A percentile compares a stretch with the other conserved stretches of the same genome.
These are phyloP conservation scores for Verticillium dahliae DNA, from an alignment of 2,329 filamentous ascomycete genomes.

Conservation along the genomic window DNA sequence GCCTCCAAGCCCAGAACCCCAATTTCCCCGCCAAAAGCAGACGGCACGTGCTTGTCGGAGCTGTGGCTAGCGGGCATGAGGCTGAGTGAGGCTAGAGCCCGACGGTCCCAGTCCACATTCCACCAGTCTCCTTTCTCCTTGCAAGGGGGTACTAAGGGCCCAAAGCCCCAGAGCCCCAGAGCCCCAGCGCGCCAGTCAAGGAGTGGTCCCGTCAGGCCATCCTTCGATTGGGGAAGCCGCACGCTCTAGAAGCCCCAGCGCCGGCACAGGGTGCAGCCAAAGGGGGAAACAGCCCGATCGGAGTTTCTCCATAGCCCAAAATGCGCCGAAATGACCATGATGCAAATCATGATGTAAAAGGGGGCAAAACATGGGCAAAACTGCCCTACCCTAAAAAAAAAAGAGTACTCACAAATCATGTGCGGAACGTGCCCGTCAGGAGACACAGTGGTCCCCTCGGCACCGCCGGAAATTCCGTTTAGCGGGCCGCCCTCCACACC, in stretches of 20 bases:
- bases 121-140: neutral
- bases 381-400: neutral
- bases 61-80: neutral
- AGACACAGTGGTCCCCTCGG: neutral
- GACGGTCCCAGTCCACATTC: neutral
- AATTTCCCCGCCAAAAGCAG: neutral
- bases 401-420: constrained; percentile 1
- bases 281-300: neutral
- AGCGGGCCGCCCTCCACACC: neutral
- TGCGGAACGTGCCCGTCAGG: neutral
- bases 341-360: neutral
- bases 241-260: neutral
- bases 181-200: neutral
- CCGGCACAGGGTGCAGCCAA: neutral
- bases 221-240: neutral
- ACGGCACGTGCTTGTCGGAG: neutral
- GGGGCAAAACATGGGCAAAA: neutral
- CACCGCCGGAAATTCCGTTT: neutral
- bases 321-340: neutral
- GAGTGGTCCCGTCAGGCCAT: neutral
- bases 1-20: neutral
- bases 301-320: neutral
- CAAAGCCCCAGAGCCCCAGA: neutral
- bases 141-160: neutral
- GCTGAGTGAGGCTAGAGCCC: neutral